Evolutionary conservation across 768 basidiomycete species (phyloP), one percentile per base, ranked within the genome.

Genomic region (Boletellus emodensis): DNA sequence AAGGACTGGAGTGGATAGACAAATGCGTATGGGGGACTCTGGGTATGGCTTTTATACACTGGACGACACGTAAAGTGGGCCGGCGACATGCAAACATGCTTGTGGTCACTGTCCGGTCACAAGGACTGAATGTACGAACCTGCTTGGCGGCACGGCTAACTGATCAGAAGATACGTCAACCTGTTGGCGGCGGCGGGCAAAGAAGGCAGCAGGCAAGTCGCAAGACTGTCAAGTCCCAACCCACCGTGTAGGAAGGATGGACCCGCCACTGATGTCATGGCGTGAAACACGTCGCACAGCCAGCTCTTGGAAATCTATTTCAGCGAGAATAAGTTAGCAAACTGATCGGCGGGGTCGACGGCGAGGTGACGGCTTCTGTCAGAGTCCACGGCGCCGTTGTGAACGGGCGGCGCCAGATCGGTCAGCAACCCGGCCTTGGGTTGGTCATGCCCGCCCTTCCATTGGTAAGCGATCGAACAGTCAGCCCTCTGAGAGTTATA

Each of bases 31-130:
- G 1, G 13, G n/a, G 11, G 44, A 48, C 44, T 51, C 44, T 57
- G 46, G 45, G 40, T 14, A 8, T 12, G 22, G 48, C 37, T 44
- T 61, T 62, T 62, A 61, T 59, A 60, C 26, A 11, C 34, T 33
- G 40, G 20, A 17, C 18, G 28, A 42, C n/a, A 32, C 15, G 34
- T 38, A 44, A 45, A 36, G 12, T 15, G 30, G 15, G 30, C 11
- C 11, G 30, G 30, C 11, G 30, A 30, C 30, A 30, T 30, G 30
- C 11, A 38, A 14, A 28, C 15, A 9, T 9, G 28, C 11, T 11
- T 30, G 30, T 11, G 30, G 30, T 30, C 30, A 30, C 30, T 30
- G 3, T 30, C 30, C 6, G 11, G 11, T 30, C 30, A 10, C 8
- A 1, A 30, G 6, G 30, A 30, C 32, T 63, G 48, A 51, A 69